Evolutionary conservation across 2,329 filamentous ascomycete genomes (phyloP).

Genomic region (Aschersonia sp.): DNA sequence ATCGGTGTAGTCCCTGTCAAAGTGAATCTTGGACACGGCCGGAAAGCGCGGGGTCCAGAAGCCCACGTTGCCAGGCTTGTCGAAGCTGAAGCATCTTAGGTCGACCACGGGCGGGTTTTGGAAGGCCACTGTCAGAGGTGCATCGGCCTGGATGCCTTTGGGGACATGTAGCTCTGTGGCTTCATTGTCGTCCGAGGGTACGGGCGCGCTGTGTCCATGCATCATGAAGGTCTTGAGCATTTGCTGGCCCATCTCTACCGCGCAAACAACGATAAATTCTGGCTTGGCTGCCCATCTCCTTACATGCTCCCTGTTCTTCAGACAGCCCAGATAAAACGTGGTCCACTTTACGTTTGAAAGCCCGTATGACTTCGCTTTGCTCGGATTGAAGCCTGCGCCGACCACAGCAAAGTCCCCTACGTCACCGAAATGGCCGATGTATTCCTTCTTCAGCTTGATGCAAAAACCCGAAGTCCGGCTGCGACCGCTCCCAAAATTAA

Average conservation of each 20-base stretch:
- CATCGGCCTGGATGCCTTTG: conserved; percentile 24
- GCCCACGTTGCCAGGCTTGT: conserved; percentile 50
- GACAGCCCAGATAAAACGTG: conserved; percentile 65
- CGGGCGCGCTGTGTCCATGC: conserved; percentile 28
- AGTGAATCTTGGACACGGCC: conserved; percentile 60
- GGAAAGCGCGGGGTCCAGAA: conserved; percentile 71
- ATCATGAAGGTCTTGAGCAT: conserved; percentile 35
- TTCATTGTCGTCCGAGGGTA: conserved; percentile 21
- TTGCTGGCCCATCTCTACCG: conserved; percentile 38
- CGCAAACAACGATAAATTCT: conserved; percentile 51
- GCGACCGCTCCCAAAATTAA: conserved; percentile 31
- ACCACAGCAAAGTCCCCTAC: conserved; percentile 71
- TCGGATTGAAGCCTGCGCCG: conserved; percentile 56
- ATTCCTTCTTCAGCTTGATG: conserved; percentile 84
- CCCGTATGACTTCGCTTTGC: conserved; percentile 40
- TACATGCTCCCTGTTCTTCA: conserved; percentile 51
- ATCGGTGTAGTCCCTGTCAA: conserved; percentile 56
- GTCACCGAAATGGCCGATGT: conserved; percentile 62
- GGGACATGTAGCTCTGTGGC: conserved; percentile 31
- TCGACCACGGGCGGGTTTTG: conserved; percentile 63
- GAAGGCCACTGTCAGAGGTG: conserved; percentile 41
- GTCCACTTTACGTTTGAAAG: conserved; percentile 54
- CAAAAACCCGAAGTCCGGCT: conserved; percentile 32
- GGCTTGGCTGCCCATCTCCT: conserved; percentile 35
- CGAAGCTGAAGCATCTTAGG: conserved; percentile 65